Evolutionary conservation across 148 eudicot genomes (phyloP).

Genomic region (Cornus kousa): DNA sequence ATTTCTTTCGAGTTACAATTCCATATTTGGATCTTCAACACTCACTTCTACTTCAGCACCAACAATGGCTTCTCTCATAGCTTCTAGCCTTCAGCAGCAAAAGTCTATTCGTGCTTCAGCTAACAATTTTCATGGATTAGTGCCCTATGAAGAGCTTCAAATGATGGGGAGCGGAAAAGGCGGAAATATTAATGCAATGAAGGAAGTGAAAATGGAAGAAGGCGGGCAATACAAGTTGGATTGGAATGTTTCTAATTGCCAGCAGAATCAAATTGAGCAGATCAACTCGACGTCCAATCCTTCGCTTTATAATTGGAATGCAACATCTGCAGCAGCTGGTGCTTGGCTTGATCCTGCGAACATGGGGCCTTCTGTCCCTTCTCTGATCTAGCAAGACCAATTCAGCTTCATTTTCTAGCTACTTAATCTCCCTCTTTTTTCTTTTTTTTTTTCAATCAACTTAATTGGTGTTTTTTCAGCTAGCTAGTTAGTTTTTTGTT

Average conservation of each 20-base stretch:
- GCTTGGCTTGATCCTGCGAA: constrained; percentile 71
- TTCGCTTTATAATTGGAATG: constrained; percentile 42
- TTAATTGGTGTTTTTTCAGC: not conserved
- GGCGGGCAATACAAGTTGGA: constrained; percentile 32
- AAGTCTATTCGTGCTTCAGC: constrained; percentile 6
- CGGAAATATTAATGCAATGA: constrained; percentile 12
- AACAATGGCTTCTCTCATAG: constrained; percentile 39
- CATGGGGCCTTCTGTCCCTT: constrained; percentile 62
- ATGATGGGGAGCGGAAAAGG: constrained; percentile 14
- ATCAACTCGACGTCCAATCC: constrained; percentile 42
- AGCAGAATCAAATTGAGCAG: constrained; percentile 35
- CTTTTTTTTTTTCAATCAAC: not conserved
- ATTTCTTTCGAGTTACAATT: constrained; percentile 28
- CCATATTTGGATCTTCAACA: constrained; percentile 23
- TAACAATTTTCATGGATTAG: constrained; percentile 32
- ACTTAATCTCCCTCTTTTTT: not conserved
- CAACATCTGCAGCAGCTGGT: constrained; percentile 19
- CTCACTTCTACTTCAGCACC: constrained; percentile 16
- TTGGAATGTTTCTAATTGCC: constrained; percentile 14
- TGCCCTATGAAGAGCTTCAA: constrained; percentile 39
- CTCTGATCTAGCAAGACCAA: constrained; percentile 46
- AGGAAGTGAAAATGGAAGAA: constrained; percentile 42
- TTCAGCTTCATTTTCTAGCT: not conserved
- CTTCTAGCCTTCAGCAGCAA: constrained; percentile 39
- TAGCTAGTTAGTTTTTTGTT: not conserved